Evolutionary conservation across 768 basidiomycete genomes (phyloP), one percentile per base, ranked within the genome.

Genomic region (Tricholoma saponaceum): DNA sequence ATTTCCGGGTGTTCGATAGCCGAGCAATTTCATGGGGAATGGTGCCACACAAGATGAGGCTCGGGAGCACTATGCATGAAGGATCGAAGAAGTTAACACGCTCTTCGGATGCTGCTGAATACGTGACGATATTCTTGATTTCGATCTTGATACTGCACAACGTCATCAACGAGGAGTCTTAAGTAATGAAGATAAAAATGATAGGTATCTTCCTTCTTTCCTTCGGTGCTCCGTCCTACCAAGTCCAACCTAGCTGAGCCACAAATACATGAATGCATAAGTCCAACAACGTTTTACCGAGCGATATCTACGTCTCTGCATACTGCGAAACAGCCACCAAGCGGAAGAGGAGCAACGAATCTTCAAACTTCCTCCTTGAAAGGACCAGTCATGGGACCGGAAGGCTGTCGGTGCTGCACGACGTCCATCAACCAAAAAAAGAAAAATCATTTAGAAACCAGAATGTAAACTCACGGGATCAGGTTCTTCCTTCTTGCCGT

Each of bases 21-120:
- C 10, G 91, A 91, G 69, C 89, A 91, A 71, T 84, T 1, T 66
- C 82, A 0, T 92, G 90, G 90, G 90, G 90, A 83, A 79, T 65
- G 78, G 77, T 13, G 76, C 77, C 3, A 52, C 14, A 20, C 71
- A 76, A 28, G 75, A 76, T 35, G 72, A 65, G 58, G n/a, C n/a
- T n/a, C n/a, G 72, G 60, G 54, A 73, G 74, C 39, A 70, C 69
- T 20, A 79, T 79, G 78, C 77, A 79, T 8, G 75, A 79, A 64
- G 72, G 71, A 18, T 78, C n/a, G n/a, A 66, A 69, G 28, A 18
- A 32, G 9, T 22, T 3, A n/a, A 41, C 14, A 41, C 13, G 16
- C 39, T 5, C 18, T 20, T 9, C 30, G 8, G 10, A 10, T 30
- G 10, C 30, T 30, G 10, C 10, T 30, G 30, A 30, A n/a, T n/a